These are phyloP conservation scores for Zygoascus sp. DNA, from an alignment of 1,139 yeast species.

Conservation along the genomic window DNA sequence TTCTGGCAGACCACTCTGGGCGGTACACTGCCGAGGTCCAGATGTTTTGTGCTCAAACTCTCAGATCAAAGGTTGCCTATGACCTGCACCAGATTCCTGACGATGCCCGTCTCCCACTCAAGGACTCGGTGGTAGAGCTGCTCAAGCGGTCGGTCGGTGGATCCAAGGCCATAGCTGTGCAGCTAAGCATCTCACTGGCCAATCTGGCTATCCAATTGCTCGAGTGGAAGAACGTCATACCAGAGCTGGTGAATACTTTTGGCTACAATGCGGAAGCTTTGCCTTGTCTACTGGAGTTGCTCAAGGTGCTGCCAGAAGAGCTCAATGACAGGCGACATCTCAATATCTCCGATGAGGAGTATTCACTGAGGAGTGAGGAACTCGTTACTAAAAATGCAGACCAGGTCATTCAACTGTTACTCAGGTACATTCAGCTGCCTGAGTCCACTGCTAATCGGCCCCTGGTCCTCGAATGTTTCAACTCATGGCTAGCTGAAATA, in stretches of 20 bases:
- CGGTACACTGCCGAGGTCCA: slow-evolving; percentile 42
- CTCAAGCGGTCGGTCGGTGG: slow-evolving; percentile 43
- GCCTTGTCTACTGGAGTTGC: slow-evolving; percentile 62
- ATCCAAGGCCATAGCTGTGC: slow-evolving; percentile 63
- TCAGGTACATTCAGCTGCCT: slow-evolving; percentile 38
- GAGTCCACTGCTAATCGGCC: slow-evolving; percentile 32
- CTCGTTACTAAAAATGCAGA: slow-evolving; percentile 65
- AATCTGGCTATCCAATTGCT: slow-evolving; percentile 74
- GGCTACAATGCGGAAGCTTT: slow-evolving; percentile 36
- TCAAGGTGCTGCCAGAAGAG: slow-evolving; percentile 89
- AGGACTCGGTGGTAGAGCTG: slow-evolving; percentile 56
- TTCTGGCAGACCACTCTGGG: slow-evolving; percentile 26
- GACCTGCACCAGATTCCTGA: slow-evolving; percentile 74
- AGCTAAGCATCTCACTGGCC: slow-evolving; percentile 74
- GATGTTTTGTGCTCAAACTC: slow-evolving; percentile 86
- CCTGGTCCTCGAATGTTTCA: slow-evolving; percentile 67
- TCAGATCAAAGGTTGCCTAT: slow-evolving; percentile 69
- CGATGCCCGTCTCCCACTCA: slow-evolving; percentile 49
- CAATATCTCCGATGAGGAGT: slow-evolving; percentile 78
- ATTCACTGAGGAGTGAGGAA: slow-evolving; percentile 56
- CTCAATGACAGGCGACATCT: slow-evolving; percentile 71
- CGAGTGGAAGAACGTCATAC: slow-evolving; percentile 67
- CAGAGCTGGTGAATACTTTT: slow-evolving; percentile 57
- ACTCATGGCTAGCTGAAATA: slow-evolving; percentile 86
- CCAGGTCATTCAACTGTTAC: slow-evolving; percentile 57